Evolutionary conservation across 305 asterid genomes (phyloP).

Genomic region (Rubia peregrina): DNA sequence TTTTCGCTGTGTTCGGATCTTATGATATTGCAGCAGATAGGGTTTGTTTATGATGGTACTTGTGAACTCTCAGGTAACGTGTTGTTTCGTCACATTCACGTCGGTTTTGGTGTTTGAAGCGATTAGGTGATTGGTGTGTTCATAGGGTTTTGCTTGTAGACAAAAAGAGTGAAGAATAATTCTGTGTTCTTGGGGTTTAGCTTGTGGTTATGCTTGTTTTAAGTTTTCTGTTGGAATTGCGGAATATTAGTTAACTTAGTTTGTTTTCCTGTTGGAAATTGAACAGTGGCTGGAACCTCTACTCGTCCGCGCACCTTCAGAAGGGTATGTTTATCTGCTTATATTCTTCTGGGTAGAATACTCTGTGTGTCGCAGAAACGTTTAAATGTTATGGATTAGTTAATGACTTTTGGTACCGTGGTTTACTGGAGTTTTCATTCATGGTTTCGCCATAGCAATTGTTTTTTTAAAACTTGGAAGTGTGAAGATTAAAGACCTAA

Average conservation of each 20-base stretch:
- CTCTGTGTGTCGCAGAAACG: neutral
- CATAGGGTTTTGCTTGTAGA: neutral
- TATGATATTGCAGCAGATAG: neutral
- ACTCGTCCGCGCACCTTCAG: constrained; percentile 27
- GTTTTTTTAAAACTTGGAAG: neutral
- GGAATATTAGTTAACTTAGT: neutral
- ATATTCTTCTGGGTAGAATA: neutral
- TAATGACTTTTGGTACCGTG: neutral
- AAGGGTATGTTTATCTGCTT: constrained; percentile 11
- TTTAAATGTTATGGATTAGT: neutral
- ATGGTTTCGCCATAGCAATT: neutral
- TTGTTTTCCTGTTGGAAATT: neutral
- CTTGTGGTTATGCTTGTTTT: neutral
- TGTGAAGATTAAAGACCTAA: neutral
- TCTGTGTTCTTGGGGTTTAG: neutral
- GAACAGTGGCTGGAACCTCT: constrained; percentile 26
- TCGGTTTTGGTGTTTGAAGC: neutral
- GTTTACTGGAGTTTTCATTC: neutral
- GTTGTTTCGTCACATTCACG: neutral
- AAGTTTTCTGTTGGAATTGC: neutral
- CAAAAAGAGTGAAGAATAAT: neutral
- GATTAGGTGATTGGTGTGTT: neutral
- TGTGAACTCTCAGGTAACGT: neutral
- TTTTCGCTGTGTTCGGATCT: neutral
- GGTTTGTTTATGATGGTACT: neutral